These are phyloP conservation scores for Penicillium sp. DNA, from an alignment of 2,329 filamentous ascomycete species.

Conservation along the genomic window DNA sequence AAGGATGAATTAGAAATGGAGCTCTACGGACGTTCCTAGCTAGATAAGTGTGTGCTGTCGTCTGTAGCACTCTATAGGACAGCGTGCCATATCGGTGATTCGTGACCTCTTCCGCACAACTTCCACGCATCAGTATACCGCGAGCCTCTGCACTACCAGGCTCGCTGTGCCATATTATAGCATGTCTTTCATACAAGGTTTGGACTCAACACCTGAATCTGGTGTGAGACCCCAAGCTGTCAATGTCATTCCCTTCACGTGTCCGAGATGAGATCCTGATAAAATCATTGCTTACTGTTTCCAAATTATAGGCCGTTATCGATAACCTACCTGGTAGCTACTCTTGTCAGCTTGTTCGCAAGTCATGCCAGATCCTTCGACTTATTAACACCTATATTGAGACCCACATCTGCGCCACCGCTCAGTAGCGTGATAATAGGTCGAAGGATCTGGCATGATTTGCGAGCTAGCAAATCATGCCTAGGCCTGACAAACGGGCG, in stretches of 20 bases:
- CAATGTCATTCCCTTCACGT: neutral
- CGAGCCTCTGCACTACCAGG: conserved; percentile 1
- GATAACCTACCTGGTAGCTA: too few species aligned
- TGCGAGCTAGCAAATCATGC: neutral
- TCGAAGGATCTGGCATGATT: conserved; percentile 1
- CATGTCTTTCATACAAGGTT: conserved; percentile 1
- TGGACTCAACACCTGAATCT: neutral
- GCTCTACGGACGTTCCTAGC: neutral
- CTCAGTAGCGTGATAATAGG: neutral
- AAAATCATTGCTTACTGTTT: too few species aligned
- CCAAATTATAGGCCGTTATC: too few species aligned
- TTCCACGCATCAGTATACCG: neutral
- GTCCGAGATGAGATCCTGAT: too few species aligned
- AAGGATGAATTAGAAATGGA: neutral
- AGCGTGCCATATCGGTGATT: neutral
- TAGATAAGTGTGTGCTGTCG: neutral
- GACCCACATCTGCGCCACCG: conserved; percentile 1
- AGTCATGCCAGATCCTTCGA: neutral
- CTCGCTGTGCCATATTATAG: conserved; percentile 1
- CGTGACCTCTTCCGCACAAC: neutral
- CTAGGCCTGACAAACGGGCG: too few species aligned
- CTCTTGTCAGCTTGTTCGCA: too few species aligned
- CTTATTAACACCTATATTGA: neutral
- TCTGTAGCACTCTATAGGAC: neutral
- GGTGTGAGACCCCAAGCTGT: neutral